Evolutionary conservation across 2,329 filamentous ascomycete species (phyloP), one percentile per base, ranked within the genome.

Genomic region (Thermothelomyces thermophilus): DNA sequence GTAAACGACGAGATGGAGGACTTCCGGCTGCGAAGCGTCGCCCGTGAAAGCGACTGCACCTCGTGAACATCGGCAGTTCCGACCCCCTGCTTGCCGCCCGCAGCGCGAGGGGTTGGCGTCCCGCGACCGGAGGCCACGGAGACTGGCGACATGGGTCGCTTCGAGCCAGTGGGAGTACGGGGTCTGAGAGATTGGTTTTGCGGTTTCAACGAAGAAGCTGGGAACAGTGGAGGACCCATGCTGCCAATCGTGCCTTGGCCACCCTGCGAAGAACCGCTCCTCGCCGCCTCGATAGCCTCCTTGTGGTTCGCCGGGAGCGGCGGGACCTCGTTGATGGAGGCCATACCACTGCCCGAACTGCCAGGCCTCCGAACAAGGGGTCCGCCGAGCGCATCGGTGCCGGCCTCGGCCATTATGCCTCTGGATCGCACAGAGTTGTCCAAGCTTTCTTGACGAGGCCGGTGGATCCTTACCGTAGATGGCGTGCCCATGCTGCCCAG

Each of bases 1-100:
- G 83, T 89, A 64, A 98, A 98, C 0, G 93, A 97, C 0, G 93
- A 95, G 6, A 97, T 81, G 0, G 93, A 98, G 3, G 90, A 94
- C 57, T 87, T 82, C 37, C 86, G 80, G 57, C 73, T 76, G 60
- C 66, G 60, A 53, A 64, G 61, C 8, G 64, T 65, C 42, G 68
- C 57, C 52, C 69, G 70, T 2, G 71, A 68, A 1, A 76, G 72
- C 4, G 77, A 77, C 11, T 80, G 69, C 43, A 73, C 53, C 52
- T 77, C 73, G 3, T 81, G 69, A 41, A 74, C 54, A 53, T 77
- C 73, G 3, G 64, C 64, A 20, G 67, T 66, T 19, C 72, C 77
- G 28, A 73, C 69, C 55, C 70, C 69, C 43, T 69, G 67, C 51
- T 75, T 73, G 48, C 63, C 40, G 48, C 63, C 40, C 24, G 46